phyloP scores from a whole-genome alignment of 2,329 filamentous ascomycete species.

The Aspergillus caelatus region DNA sequence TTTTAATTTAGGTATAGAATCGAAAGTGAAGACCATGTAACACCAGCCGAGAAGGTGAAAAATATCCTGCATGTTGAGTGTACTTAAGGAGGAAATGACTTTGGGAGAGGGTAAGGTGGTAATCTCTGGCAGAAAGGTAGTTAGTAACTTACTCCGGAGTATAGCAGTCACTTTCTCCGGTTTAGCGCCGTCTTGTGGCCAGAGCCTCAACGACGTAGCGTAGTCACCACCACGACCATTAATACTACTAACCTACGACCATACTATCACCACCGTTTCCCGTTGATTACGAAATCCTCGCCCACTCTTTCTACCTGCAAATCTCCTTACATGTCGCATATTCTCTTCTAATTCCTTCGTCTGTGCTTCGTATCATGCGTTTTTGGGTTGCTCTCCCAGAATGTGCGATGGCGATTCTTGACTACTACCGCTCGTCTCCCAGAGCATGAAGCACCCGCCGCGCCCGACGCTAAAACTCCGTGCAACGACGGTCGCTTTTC shows the following conservation, averaged over 20 bases:
- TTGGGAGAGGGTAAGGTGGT: background rate
- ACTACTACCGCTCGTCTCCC: conserved; percentile 21
- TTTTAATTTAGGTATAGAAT: background rate
- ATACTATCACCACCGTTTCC: conserved; percentile 2
- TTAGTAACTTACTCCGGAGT: background rate
- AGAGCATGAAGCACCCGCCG: conserved; percentile 28
- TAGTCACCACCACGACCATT: conserved; percentile 8
- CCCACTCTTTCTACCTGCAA: background rate
- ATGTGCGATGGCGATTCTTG: conserved; percentile 28
- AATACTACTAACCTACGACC: background rate
- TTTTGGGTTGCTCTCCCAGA: conserved; percentile 15
- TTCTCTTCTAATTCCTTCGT: background rate
- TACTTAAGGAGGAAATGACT: background rate
- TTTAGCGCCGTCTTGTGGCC: conserved; percentile 18
- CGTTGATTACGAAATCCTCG: background rate
- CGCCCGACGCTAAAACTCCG: conserved; percentile 24
- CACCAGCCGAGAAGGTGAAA: background rate
- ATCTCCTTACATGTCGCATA: background rate
- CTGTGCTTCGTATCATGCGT: conserved; percentile 16
- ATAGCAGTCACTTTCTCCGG: conserved; percentile 13
- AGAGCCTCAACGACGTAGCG: conserved; percentile 23
- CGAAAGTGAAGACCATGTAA: background rate
- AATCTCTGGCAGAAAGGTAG: background rate
- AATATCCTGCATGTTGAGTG: background rate
- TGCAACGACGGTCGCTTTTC: conserved; percentile 14